Evolutionary conservation across 805 yeast species (phyloP), one percentile per base, ranked within the genome.

Genomic region (Sugiyamaella marilandica): DNA sequence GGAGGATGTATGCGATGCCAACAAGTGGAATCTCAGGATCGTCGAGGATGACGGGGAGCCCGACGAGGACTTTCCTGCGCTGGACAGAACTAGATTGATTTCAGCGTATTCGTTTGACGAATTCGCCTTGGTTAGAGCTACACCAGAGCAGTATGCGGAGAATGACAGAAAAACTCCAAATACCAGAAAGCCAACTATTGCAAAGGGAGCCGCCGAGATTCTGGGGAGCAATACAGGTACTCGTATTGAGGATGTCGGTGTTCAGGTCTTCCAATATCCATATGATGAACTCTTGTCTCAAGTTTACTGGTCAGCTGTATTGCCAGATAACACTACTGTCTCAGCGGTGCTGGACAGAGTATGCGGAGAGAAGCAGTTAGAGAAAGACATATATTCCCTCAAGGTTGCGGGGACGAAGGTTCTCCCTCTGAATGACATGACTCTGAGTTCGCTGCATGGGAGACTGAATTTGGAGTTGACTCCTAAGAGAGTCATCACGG

Each of bases 21-120:
- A 85, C 61, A 67, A 69, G 54, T 89, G 95, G 94, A 76, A 84
- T 50, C 63, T 92, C 33, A 86, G 86, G 53, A 74, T 92, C 19
- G 90, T 86, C 0, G 99, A 94, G 65, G 98, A 92, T 48, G 97
- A 91, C 65, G 97, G 95, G 48, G 84, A 87, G 36, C 90, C 88
- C 50, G 99, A 95, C 59, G 84, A 80, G 34, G 87, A 89, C 49
- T 91, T 94, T 72, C 98, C 98, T 1, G 81, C 91, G 1, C 71
- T 94, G 51, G 92, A 85, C 44, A 73, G 97, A 57, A 75, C 79
- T 0, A 74, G 91, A 50, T 61, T 72, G 2, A 72, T 94, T 26
- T 73, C 82, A 2, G 81, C 92, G 0, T 87, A 89, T 65, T 87
- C 89, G 21, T 84, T 83, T 51, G 87, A 83, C 58, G 97, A 89